Evolutionary conservation across 306 rosid genomes (phyloP).

Genomic region (Nissolia schottii): DNA sequence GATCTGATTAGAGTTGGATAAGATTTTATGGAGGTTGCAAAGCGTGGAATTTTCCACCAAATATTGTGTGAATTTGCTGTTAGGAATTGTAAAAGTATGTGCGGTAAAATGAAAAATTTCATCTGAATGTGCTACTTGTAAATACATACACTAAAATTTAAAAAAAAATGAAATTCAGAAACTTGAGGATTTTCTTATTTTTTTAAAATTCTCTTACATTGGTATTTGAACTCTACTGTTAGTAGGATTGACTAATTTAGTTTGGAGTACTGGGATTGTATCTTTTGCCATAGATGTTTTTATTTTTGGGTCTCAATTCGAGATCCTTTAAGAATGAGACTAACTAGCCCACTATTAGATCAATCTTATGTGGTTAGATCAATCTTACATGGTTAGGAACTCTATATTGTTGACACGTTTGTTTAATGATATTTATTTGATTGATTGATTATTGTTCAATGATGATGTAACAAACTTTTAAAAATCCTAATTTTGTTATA

Average conservation of each 20-base stretch:
- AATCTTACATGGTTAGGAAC: too few species aligned
- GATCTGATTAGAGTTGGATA: not conserved
- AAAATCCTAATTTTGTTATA: not conserved
- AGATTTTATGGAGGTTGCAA: not conserved
- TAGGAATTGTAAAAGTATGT: not conserved
- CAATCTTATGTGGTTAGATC: too few species aligned
- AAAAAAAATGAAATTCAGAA: not conserved
- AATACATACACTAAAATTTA: not conserved
- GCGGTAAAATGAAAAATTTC: conserved; percentile 14
- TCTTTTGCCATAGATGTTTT: too few species aligned
- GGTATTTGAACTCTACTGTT: too few species aligned
- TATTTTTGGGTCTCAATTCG: too few species aligned
- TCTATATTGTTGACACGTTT: too few species aligned
- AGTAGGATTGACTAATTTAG: too few species aligned
- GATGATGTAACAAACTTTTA: not conserved
- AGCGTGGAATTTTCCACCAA: not conserved
- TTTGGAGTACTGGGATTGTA: too few species aligned
- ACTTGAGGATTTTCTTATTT: too few species aligned
- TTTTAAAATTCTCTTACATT: too few species aligned
- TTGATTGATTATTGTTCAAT: not conserved
- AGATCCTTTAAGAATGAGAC: too few species aligned
- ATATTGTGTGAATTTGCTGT: not conserved
- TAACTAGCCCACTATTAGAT: too few species aligned
- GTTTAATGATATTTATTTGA: not conserved
- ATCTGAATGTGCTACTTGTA: conserved; percentile 15